These are phyloP conservation scores for Suillus americanus DNA, from an alignment of 768 basidiomycete genomes.

Conservation along the genomic window DNA sequence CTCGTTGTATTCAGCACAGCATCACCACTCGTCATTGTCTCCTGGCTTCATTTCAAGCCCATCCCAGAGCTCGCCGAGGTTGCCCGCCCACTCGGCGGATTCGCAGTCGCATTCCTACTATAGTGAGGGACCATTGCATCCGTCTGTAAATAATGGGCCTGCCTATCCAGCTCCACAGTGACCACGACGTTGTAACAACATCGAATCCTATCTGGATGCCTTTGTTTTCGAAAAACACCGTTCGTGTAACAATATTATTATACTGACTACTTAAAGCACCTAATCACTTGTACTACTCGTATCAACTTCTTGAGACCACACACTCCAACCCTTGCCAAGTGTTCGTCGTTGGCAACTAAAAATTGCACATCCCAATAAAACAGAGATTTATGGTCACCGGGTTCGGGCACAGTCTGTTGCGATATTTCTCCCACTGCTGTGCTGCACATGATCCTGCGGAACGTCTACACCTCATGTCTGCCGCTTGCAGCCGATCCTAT, in stretches of 20 bases:
- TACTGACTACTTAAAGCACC: conserved; percentile 32
- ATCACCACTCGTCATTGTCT: conserved; percentile 29
- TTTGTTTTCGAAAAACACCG: conserved; percentile 15
- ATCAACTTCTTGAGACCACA: conserved; percentile 28
- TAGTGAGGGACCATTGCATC: conserved; percentile 27
- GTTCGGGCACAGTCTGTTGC: conserved; percentile 22
- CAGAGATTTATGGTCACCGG: conserved; percentile 17
- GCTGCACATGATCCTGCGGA: conserved; percentile 19
- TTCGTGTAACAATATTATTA: conserved; percentile 32
- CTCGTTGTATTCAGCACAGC: conserved; percentile 31
- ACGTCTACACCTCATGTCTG: conserved; percentile 22
- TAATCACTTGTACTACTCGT: conserved; percentile 20
- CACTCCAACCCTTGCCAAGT: conserved; percentile 7
- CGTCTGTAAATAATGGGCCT: conserved; percentile 26
- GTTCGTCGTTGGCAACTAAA: conserved; percentile 11
- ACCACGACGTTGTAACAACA: conserved; percentile 6
- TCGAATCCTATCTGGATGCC: conserved; percentile 8
- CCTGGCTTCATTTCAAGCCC: conserved; percentile 31
- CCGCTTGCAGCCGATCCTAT: conserved; percentile 23
- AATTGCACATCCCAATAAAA: conserved; percentile 21
- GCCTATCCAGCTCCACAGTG: conserved; percentile 32
- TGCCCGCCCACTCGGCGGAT: conserved; percentile 26
- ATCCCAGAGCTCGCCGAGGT: conserved; percentile 28
- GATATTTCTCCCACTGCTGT: conserved; percentile 16
- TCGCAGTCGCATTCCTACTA: conserved; percentile 30